Base-by-base conservation (phyloP, 768 basidiomycete genomes). In the Suillus lakei region DNA sequence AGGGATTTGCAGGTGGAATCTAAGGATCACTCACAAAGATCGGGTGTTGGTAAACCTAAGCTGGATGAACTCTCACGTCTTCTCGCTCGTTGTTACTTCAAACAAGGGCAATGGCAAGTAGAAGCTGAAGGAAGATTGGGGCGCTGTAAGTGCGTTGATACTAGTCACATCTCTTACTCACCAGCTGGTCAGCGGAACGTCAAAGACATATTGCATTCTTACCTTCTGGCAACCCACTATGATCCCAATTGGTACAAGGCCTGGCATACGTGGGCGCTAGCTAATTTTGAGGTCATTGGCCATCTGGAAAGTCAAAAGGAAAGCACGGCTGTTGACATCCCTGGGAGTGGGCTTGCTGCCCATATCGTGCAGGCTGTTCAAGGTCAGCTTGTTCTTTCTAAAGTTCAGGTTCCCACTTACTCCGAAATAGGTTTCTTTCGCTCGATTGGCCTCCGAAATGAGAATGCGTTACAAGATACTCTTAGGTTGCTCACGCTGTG, bases 231-330 rank as follows among this genome's bases (percentile, higher is more conserved):
- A 0, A 99, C 98, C 2, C 90, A 91, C 70, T 93, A 93, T 68
- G 97, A 99, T 75, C 88, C 91, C 5, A 83, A 85, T n/a, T 99
- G 98, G 98, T 98, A 98, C 78, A 98, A 99, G 75, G 98, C 97
- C 21, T 99, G 96, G 96, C 98, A 99, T 73, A 95, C 95, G 1
- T 99, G 96, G 95, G 97, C 98, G 2, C 82, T 99, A 61, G 91
- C 96, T 4, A 98, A 99, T 77, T 96, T 98, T 68, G 95, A 98
- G 63, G 94, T 98, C 67, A 89, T 99, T 67, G 84, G 86, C 32
- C 86, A 91, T 71, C 81, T 97, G 71, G 95, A 97, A 74, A 84
- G 79, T 50, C 88, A 88, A 71, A 79, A 77, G 38, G 86, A 88
- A 66, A 82, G 80, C 54, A 85, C 85, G 64, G 79, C 82, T 26